Evolutionary conservation across 257 asterid species (phyloP), one percentile per base, ranked within the genome.

Genomic region (Solanum tacnaense): DNA sequence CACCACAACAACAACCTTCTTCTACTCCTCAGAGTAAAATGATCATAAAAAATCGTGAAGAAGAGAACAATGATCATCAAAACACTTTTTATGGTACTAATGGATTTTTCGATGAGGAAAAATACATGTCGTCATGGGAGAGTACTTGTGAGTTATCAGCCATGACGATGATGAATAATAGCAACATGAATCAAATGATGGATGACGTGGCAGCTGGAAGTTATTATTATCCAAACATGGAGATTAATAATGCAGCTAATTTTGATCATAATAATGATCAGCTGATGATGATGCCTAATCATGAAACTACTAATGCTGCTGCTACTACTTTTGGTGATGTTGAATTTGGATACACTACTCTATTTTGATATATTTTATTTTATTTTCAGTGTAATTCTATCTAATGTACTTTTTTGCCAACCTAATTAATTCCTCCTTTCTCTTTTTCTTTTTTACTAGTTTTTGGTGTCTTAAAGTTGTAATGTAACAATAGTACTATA

Each of bases 81-180:
- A 85, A 84, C 65, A 18, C 62, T 70, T 60, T 35, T 41, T 20
- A 35, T 74, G 29, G 5, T 35, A 18, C 15, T 68, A 72, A 25
- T 78, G 94, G 93, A 2, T 25, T 83, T 9, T 93, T 94, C 96
- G 92, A 86, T 73, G 81, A 85, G 3, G 75, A 88, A 73, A 92
- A 88, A 81, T 60, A 46, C 71, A 49, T 52, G 41, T 82, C 85
- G 6, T 79, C 72, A 35, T 92, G 95, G 97, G 97, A 91, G 75
- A 65, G 86, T 89, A 89, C 93, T 36, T 91, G 94, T 86, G 98
- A 95, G 87, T 96, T 96, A 58, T 93, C 98, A 5, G 95, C 96
- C 21, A 90, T 96, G 93, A 92, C 94, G 93, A 91, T 74, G 21
- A 83, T 35, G 73, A 88, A 58, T 60, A 86, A 92, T 31, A 36